Base-by-base conservation (phyloP, 257 asterid genomes). In the Plectranthus barbatus region DNA sequence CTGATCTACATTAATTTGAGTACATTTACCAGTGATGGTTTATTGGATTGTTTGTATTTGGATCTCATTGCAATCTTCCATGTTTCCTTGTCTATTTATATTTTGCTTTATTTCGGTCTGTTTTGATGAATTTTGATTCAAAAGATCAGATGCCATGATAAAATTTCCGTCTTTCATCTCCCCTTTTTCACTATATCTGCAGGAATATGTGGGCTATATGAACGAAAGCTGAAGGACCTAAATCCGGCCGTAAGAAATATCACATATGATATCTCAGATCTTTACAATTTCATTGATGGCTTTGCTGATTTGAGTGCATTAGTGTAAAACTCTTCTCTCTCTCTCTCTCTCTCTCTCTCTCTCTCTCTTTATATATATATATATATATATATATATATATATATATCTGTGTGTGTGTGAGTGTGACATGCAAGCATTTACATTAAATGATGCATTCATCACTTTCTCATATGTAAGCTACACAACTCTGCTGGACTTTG, bases 141-240 rank as follows among this genome's bases (percentile, higher is more conserved):
- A 31, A 31, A 7, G 36, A 31, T 31, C 36, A 31, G 44, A 39
- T 39, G 44, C 61, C 17, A 46, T 24, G 51, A 15, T 45, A 40
- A n/a, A 26, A 55, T 31, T 19, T 44, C 5, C 31, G 37, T 46
- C 18, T 29, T 29, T 9, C 39, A 12, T 31, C 33, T 45, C 14
- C 11, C 26, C 39, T 26, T 26, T 26, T 26, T 26, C 31, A 40
- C 46, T 33, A 48, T 29, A 51, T 47, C 34, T 82, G 76, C 94
- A 88, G 95, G 96, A 62, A 80, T 88, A 55, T 91, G 98, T 77
- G 96, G 90, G 31, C 79, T 91, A 11, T 91, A 88, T 71, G 98
- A 91, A 74, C 76, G 92, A 74, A 88, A 86, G 69, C 87, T 91
- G 60, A 88, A 84, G 76, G 95, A 88, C 18, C 64, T 88, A 26